Conservation (phyloP, 345 rosid genomes). For the Eucalyptus lansdowneana region DNA sequence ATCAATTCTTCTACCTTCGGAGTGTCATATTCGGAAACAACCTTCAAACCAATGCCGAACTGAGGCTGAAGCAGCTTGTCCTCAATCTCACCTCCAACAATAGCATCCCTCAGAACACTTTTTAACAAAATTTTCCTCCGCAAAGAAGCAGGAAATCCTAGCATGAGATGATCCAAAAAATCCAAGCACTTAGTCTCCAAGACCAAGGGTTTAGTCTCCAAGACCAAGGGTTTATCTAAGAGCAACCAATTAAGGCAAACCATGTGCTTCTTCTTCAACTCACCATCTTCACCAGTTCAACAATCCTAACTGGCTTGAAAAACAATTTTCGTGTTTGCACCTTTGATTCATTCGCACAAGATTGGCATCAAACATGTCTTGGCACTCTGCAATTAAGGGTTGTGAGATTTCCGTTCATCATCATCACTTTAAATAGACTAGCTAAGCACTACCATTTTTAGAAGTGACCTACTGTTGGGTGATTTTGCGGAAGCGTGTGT, state of each 20-base stretch:
- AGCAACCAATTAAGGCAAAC: constrained; percentile 86
- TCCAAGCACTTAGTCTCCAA: constrained; percentile 78
- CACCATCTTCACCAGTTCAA: constrained; percentile 74
- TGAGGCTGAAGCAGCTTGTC: constrained; percentile 96
- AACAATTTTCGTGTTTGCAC: constrained; percentile 45
- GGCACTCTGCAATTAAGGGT: constrained; percentile 44
- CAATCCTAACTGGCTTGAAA: constrained; percentile 51
- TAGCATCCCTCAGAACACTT: constrained; percentile 90
- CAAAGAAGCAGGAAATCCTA: constrained; percentile 93
- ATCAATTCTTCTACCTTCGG: constrained; percentile 68
- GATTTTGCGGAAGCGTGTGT: too few species aligned
- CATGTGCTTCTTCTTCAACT: constrained; percentile 79
- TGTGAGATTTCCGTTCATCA: not conserved
- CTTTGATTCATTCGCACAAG: constrained; percentile 44
- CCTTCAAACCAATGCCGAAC: constrained; percentile 81
- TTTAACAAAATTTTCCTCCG: constrained; percentile 72
- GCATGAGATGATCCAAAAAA: constrained; percentile 83
- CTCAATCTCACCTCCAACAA: constrained; percentile 61
- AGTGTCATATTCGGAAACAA: constrained; percentile 60
- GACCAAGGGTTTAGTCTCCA: constrained; percentile 82
- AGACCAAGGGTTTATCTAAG: constrained; percentile 69
- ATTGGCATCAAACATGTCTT: constrained; percentile 62
- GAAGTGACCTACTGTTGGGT: not conserved
- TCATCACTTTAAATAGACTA: not conserved
- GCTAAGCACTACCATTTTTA: not conserved